Evolutionary conservation across 345 rosid genomes (phyloP).

Genomic region (Passiflora organensis): DNA sequence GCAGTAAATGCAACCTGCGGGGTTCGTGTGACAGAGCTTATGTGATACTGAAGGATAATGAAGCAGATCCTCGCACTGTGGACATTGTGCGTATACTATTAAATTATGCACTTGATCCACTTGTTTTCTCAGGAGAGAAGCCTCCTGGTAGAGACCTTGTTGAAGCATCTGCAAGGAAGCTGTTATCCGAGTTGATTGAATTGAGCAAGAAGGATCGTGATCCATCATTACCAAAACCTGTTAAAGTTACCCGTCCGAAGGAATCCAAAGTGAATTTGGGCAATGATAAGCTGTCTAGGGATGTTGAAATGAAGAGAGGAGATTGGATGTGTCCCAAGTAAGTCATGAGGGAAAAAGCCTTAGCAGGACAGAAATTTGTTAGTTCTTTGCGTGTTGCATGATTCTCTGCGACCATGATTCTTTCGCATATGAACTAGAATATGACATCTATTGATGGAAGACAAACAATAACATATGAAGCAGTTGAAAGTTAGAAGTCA

Average conservation of each 20-base stretch:
- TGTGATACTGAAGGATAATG: conserved; percentile 57
- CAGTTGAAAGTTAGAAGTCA: too few species aligned
- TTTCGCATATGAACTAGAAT: too few species aligned
- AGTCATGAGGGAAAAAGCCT: too few species aligned
- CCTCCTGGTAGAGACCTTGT: conserved; percentile 48
- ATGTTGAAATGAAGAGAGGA: conserved; percentile 59
- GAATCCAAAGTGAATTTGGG: conserved; percentile 10
- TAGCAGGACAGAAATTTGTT: background rate
- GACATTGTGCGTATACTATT: conserved; percentile 72
- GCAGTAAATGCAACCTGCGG: conserved; percentile 72
- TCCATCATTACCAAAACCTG: conserved; percentile 50
- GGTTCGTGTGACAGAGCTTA: conserved; percentile 91
- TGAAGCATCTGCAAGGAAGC: conserved; percentile 59
- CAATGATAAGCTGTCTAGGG: conserved; percentile 19
- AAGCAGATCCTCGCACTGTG: conserved; percentile 71
- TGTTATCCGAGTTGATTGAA: conserved; percentile 65
- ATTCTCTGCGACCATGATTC: too few species aligned
- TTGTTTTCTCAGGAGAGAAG: conserved; percentile 43
- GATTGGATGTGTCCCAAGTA: conserved; percentile 88
- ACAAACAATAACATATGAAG: too few species aligned
- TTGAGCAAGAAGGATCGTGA: conserved; percentile 52
- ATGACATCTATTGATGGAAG: too few species aligned
- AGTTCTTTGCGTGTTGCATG: background rate
- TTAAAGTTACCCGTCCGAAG: conserved; percentile 24
- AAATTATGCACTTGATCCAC: conserved; percentile 66